Conservation (phyloP, 768 basidiomycete genomes). For the Tulasnella sp. region DNA sequence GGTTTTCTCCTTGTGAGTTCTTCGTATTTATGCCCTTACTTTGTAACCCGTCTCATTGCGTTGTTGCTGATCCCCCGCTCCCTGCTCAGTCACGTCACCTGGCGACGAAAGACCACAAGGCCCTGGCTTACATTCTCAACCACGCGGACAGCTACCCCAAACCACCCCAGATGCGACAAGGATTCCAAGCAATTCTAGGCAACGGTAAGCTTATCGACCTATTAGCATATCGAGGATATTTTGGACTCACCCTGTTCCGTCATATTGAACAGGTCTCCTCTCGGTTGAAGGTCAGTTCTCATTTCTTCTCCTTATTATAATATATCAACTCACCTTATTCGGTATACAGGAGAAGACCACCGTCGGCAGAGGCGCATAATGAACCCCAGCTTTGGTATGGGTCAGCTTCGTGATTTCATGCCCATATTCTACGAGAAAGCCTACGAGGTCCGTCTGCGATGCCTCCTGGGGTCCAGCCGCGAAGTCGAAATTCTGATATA, state of each 20-base stretch:
- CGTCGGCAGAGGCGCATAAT: constrained; percentile 3
- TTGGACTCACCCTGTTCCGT: background rate
- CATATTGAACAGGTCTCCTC: background rate
- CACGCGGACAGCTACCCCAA: constrained; percentile 15
- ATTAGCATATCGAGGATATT: background rate
- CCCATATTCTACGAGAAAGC: constrained; percentile 52
- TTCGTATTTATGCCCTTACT: no score
- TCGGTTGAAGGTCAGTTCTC: background rate
- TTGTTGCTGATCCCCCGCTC: background rate
- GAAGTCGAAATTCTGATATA: background rate
- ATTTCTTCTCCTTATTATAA: background rate
- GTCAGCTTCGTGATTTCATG: constrained; percentile 51
- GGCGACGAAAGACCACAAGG: constrained; percentile 6
- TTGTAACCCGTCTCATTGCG: background rate
- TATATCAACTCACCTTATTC: background rate
- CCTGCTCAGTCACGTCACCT: background rate
- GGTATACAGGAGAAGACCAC: background rate
- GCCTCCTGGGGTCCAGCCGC: background rate
- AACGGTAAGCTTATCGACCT: background rate
- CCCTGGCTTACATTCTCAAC: constrained; percentile 5
- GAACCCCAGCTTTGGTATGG: constrained; percentile 58
- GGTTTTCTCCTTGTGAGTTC: constrained; percentile 30
- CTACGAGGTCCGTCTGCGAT: constrained; percentile 35
- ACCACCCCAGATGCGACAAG: background rate
- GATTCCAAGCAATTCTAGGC: background rate